Evolutionary conservation across 495 filamentous ascomycete species (phyloP), one percentile per base, ranked within the genome.

Genomic region (Aspergillus taichungensis): DNA sequence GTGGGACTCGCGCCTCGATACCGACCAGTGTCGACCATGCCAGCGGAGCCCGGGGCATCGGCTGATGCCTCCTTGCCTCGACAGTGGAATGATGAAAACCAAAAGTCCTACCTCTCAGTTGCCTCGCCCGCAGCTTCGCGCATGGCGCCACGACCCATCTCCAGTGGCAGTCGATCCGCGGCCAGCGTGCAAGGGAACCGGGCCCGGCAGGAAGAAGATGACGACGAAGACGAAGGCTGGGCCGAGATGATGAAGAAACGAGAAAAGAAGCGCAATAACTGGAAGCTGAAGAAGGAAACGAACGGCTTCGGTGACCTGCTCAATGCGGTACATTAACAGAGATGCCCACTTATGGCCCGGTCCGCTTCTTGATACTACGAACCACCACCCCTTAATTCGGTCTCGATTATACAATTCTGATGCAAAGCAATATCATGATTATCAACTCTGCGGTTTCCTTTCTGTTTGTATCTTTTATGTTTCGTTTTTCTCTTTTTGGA

Each of bases 1-100:
- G 74, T 96, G 45, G 94, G 92, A 3, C 68, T 91, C 39, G 86
- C 91, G 18, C 80, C 87, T 31, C 81, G 92, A n/a, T 98, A 98
- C 64, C 80, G 94, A 10, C 90, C 94, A 0, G 89, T 98, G 0
- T 90, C 87, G 2, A 64, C 60, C 18, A 57, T 68, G 32, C 49
- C 57, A 50, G 47, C 56, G 55, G 47, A 70, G 4, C 61, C 45
- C 49, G 63, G 35, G 56, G 56, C 52, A 72, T 8, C 76, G 68
- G 13, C 60, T 66, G 43, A 72, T 54, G 76, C 80, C 1, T 72
- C 77, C 0, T 64, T 67, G 11, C 55, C 75, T 8, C 67, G 66
- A 41, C 52, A 61, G 8, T 79, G 71, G 71, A 67, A 66, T 32
- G 68, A 75, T 43, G 71, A 69, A 54, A 74, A 67, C 43, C 56